These are phyloP conservation scores for Tulasnella sp. DNA, from an alignment of 768 basidiomycete genomes.

Conservation along the genomic window DNA sequence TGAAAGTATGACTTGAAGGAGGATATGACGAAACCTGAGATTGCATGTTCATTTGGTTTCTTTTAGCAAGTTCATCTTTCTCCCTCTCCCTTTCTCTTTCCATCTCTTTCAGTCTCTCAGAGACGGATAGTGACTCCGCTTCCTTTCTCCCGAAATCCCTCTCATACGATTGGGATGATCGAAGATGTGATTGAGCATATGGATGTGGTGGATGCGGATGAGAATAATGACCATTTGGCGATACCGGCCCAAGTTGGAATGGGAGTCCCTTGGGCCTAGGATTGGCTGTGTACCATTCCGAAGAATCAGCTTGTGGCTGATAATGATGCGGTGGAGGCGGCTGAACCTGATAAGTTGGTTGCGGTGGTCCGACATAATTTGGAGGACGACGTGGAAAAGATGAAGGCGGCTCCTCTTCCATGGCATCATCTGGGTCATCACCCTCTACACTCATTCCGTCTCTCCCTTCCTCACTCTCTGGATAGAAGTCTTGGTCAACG, in stretches of 20 bases:
- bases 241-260: background rate
- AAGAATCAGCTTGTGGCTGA: too few species aligned
- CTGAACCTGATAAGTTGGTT: background rate
- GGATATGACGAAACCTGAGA: background rate
- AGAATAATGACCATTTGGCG: background rate
- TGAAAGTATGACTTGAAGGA: background rate
- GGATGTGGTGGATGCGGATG: slow-evolving; percentile 8
- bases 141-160: background rate
- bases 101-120: background rate
- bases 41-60: background rate
- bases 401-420: slow-evolving; percentile 1
- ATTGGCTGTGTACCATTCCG: too few species aligned
- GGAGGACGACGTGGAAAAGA: slow-evolving; percentile 10
- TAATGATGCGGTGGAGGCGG: background rate
- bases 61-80: background rate
- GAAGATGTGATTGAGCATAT: slow-evolving; percentile 10
- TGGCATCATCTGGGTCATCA: background rate
- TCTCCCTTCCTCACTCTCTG: too few species aligned
- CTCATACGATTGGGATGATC: slow-evolving; percentile 2
- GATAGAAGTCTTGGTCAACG: too few species aligned
- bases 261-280: too few species aligned
- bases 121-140: background rate
- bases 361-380: slow-evolving; percentile 1
- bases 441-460: too few species aligned
- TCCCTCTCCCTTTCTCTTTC: slow-evolving; percentile 8